Evolutionary conservation across 1,284 basidiomycete species (phyloP).

Genomic region (Moesziomyces sp.): DNA sequence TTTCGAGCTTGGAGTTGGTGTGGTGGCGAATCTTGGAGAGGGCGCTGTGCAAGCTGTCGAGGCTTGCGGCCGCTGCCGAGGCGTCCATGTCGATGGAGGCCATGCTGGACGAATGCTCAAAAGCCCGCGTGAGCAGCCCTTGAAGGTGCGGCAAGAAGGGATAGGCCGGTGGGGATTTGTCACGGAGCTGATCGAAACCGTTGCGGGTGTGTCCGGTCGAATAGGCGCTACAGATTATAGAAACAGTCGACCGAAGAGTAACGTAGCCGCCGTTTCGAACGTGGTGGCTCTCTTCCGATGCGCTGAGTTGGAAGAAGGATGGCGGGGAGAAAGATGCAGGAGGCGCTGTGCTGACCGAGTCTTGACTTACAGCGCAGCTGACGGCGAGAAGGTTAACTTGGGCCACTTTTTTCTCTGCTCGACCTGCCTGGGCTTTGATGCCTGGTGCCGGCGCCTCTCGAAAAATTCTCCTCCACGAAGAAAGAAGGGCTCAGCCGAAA

Average conservation of each 20-base stretch:
- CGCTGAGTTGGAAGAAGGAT: neutral
- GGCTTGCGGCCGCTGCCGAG: constrained; percentile 35
- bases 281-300: neutral
- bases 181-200: too few species aligned
- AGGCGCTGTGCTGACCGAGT: too few species aligned
- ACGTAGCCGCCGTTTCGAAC: too few species aligned
- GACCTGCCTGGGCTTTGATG: neutral
- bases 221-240: neutral
- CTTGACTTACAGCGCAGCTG: too few species aligned
- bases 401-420: neutral
- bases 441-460: neutral
- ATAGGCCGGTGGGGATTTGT: too few species aligned
- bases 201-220: too few species aligned
- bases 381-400: neutral
- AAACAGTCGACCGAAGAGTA: neutral
- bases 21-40: constrained; percentile 86
- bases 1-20: constrained; percentile 80
- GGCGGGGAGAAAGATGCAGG: neutral
- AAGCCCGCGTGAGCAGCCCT: too few species aligned
- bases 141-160: too few species aligned
- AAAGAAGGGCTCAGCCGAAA: neutral
- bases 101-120: constrained; percentile 10
- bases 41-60: constrained; percentile 46
- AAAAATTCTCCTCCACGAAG: neutral
- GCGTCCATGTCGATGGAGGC: constrained; percentile 38